A percentile compares a stretch with the other conserved stretches of the same genome.
Conservation (phyloP, 805 yeast species). For the Maudiozyma turicensis region DNA sequence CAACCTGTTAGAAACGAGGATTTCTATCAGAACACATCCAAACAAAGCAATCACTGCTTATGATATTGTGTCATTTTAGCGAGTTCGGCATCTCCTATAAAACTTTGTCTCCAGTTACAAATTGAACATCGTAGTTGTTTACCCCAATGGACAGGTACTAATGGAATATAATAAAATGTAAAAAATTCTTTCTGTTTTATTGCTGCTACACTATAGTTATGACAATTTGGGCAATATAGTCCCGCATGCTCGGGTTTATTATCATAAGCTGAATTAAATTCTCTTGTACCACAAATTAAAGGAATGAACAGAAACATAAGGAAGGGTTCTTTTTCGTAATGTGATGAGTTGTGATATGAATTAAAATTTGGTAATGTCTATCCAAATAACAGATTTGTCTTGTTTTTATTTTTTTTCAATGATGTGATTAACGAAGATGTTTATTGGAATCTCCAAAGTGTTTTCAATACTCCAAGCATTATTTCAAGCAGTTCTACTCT, state of each 20-base stretch:
- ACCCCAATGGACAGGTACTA: conserved; percentile 43
- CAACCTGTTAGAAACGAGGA: too few species aligned
- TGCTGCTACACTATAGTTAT: conserved; percentile 44
- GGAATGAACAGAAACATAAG: conserved; percentile 22
- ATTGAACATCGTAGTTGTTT: conserved; percentile 43
- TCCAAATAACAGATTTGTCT: too few species aligned
- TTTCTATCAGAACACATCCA: too few species aligned
- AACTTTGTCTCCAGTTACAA: conserved; percentile 40
- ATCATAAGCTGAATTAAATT: conserved; percentile 26
- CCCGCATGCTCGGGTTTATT: conserved; percentile 19
- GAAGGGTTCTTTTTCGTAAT: too few species aligned
- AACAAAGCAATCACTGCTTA: background rate
- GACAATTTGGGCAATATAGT: conserved; percentile 47
- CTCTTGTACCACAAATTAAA: conserved; percentile 29
- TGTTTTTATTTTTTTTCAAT: too few species aligned
- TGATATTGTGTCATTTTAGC: conserved; percentile 17
- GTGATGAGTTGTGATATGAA: too few species aligned
- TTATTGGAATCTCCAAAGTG: too few species aligned
- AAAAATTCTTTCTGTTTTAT: conserved; percentile 45
- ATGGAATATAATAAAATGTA: conserved; percentile 44
- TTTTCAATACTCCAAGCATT: too few species aligned
- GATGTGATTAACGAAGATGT: too few species aligned
- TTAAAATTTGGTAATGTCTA: too few species aligned
- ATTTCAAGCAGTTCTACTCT: too few species aligned
- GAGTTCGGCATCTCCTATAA: conserved; percentile 24